A percentile compares a stretch with the other conserved stretches of the same genome.
phyloP scores from a whole-genome alignment of 305 asterid genomes.

The Rubia balearica region DNA sequence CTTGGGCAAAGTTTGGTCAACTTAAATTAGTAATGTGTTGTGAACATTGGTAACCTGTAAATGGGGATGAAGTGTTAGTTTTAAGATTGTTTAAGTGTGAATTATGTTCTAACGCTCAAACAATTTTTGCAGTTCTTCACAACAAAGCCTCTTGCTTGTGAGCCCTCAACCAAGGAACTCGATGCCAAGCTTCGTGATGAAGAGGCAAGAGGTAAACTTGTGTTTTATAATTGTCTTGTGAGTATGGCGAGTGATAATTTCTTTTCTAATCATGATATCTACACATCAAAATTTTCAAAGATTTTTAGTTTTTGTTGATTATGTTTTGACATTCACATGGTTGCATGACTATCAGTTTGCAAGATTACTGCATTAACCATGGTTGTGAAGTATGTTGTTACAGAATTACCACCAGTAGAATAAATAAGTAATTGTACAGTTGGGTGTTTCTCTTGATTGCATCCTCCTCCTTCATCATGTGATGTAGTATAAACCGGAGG shows the following conservation, averaged over 20 bases:
- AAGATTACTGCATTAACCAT: background rate
- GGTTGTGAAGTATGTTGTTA: background rate
- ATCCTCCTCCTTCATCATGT: background rate
- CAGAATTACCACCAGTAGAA: background rate
- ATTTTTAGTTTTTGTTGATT: too few relatives aligned
- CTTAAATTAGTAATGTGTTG: background rate
- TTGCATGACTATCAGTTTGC: background rate
- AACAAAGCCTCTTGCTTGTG: conserved; percentile 39
- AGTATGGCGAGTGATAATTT: background rate
- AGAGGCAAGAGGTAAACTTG: conserved; percentile 55
- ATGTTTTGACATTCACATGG: background rate
- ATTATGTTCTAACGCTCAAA: background rate
- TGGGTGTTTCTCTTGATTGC: too few relatives aligned
- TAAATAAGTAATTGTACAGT: too few relatives aligned
- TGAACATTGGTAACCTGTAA: background rate
- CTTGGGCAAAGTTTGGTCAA: background rate
- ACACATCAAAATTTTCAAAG: too few relatives aligned
- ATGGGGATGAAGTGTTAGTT: background rate
- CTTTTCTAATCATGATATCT: background rate
- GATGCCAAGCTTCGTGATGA: conserved; percentile 67
- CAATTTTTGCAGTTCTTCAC: conserved; percentile 38
- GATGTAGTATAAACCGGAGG: background rate
- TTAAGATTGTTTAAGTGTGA: background rate
- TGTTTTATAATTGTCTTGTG: conserved; percentile 5
- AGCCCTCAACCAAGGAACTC: conserved; percentile 69